Base-by-base conservation (phyloP, 179 eudicot species). In the Pouteria campechiana region DNA sequence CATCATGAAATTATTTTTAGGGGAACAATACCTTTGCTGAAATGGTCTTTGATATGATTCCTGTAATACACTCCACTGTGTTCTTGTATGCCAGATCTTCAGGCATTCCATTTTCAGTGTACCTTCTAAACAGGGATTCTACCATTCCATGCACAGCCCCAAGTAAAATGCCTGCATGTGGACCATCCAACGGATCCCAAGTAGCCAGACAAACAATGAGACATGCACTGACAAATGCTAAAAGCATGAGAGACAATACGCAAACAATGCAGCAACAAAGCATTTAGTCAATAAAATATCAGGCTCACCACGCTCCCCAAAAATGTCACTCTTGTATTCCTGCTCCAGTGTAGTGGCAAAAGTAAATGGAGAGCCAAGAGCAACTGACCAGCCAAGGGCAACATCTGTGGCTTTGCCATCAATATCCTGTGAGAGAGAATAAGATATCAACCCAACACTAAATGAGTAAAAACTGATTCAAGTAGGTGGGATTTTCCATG, bases 61-160 rank as follows among this genome's bases (percentile, higher is more conserved):
- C 98, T 4, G 98, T 90, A 46, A 90, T 75, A 69, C 94, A 74
- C 54, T 89, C 97, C 17, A 89, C 97, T 33, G 98, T 90, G 57
- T 86, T 90, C 58, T 81, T 86, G 78, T 90, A 90, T 42, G 98
- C 95, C 43, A 74, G 61, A 20, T 90, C 94, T 49, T 86, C 98
- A 21, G 55, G 55, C 98, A 90, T 90, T 23, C 96, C 96, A 46
- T 69, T 63, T 40, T 74, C 87, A 25, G 96, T 90, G 68, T 76
- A 90, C 66, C 94, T 74, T 70, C 98, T 79, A 49, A 86, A 90
- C 66, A 90, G 64, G 63, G 81, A 72, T 57, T 90, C 98, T 20
- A 90, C 96, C 37, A 90, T 72, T 15, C 98, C 98, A 22, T 90
- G 98, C 40, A 90, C 98, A 61, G 98, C 98, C 40, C 98, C 98